These are phyloP conservation scores for Malbranchea zuffiana DNA, from an alignment of 2,329 filamentous ascomycete genomes.

Conservation along the genomic window DNA sequence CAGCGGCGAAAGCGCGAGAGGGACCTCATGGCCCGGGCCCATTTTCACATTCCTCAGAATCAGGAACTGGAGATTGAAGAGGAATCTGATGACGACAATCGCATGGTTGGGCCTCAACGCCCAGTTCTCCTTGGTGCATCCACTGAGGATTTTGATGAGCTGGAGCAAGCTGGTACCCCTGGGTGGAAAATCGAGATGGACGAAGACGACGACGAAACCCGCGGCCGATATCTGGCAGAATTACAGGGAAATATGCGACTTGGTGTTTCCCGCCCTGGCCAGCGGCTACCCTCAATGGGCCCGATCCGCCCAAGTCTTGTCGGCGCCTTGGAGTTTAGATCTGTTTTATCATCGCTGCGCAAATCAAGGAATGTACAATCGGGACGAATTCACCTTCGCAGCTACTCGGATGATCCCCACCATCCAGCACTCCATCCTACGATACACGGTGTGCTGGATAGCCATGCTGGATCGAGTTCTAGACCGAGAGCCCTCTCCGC, in stretches of 20 bases:
- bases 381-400: slow-evolving; percentile 55
- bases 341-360: slow-evolving; percentile 76
- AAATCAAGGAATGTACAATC: slow-evolving; percentile 66
- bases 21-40: slow-evolving; percentile 61
- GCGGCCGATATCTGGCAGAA: slow-evolving; percentile 59
- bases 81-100: slow-evolving; percentile 46
- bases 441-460: background rate
- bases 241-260: slow-evolving; percentile 90
- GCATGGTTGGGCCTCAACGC: slow-evolving; percentile 31
- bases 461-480: too few species aligned
- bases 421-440: slow-evolving; percentile 27
- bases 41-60: slow-evolving; percentile 53
- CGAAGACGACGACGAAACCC: slow-evolving; percentile 44
- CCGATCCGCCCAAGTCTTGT: slow-evolving; percentile 88
- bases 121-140: slow-evolving; percentile 39
- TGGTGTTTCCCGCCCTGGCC: slow-evolving; percentile 53
- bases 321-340: slow-evolving; percentile 85
- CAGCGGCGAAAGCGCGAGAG: slow-evolving; percentile 51
- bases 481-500: too few species aligned
- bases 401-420: slow-evolving; percentile 56
- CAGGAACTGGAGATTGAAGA: slow-evolving; percentile 50
- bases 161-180: slow-evolving; percentile 44
- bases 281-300: slow-evolving; percentile 62
- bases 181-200: slow-evolving; percentile 45
- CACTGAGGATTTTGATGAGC: slow-evolving; percentile 52